phyloP scores from a whole-genome alignment of 768 basidiomycete species.

The Auricularia sp. region DNA sequence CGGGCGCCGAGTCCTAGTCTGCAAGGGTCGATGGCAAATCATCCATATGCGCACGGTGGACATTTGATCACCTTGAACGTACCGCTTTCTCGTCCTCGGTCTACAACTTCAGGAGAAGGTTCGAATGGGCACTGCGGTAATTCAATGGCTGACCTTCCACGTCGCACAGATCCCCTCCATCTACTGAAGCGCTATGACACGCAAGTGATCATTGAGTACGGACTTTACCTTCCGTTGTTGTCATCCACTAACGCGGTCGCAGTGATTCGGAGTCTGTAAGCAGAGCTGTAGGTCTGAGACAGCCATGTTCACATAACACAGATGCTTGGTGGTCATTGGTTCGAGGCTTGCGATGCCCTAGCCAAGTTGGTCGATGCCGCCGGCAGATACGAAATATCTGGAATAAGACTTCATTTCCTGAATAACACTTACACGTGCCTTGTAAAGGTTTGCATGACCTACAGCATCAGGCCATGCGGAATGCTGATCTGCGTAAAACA shows the following conservation, averaged over 20 bases:
- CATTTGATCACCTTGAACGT: neutral
- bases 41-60: neutral
- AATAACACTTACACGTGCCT: constrained; percentile 24
- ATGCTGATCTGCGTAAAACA: constrained; percentile 13
- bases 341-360: constrained; percentile 32
- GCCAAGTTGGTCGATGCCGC: constrained; percentile 40
- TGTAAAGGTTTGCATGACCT: constrained; percentile 18
- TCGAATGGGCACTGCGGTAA: neutral
- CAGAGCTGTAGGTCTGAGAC: neutral
- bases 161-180: neutral
- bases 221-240: neutral
- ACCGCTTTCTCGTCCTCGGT: neutral
- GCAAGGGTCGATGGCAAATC: neutral
- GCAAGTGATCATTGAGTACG: neutral
- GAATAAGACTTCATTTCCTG: constrained; percentile 55
- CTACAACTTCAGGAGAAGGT: neutral
- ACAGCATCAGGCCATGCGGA: neutral
- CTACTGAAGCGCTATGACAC: neutral
- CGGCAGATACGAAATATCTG: constrained; percentile 42
- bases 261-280: neutral
- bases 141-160: neutral
- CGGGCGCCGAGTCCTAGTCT: neutral
- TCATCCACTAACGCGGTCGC: neutral
- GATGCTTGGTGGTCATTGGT: neutral
- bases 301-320: neutral